Percentiles rank a stretch among this genome's conserved stretches.
phyloP scores from a whole-genome alignment of 306 rosid species.

The Vigna mungo region DNA sequence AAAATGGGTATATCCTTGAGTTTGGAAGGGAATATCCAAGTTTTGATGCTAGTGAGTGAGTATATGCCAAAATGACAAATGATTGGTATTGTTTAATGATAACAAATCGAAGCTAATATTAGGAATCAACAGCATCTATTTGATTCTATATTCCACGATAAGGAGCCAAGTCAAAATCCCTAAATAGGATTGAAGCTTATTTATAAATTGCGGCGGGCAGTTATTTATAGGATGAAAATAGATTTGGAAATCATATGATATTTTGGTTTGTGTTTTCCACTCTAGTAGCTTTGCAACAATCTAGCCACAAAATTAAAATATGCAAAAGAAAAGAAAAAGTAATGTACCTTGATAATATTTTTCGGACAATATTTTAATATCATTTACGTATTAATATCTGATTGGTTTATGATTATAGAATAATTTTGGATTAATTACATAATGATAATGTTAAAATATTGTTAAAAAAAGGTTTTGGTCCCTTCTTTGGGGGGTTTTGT shows the following conservation, averaged over 20 bases:
- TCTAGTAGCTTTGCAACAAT: neutral
- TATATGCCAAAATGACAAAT: constrained; percentile 65
- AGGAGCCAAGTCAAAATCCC: constrained; percentile 10
- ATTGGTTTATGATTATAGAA: too few species aligned
- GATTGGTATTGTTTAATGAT: constrained; percentile 45
- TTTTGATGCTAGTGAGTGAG: constrained; percentile 53
- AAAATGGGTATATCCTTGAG: constrained; percentile 54
- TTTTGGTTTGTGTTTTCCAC: neutral
- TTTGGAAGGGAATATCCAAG: constrained; percentile 72
- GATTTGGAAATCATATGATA: neutral
- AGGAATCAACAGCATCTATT: constrained; percentile 29
- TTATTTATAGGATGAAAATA: neutral
- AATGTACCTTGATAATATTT: too few species aligned
- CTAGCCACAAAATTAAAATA: neutral
- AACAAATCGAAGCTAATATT: constrained; percentile 24
- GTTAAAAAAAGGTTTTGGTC: too few species aligned
- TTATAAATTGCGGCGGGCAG: constrained; percentile 2
- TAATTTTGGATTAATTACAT: too few species aligned
- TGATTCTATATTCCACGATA: constrained; percentile 34
- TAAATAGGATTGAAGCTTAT: neutral
- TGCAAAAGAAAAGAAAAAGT: neutral
- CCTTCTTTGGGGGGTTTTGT: too few species aligned
- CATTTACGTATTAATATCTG: too few species aligned
- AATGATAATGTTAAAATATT: too few species aligned
- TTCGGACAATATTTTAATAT: too few species aligned